Evolutionary conservation across 495 filamentous ascomycete genomes (phyloP), one percentile per base, ranked within the genome.

Genomic region (Saxispiralis lemnorum): DNA sequence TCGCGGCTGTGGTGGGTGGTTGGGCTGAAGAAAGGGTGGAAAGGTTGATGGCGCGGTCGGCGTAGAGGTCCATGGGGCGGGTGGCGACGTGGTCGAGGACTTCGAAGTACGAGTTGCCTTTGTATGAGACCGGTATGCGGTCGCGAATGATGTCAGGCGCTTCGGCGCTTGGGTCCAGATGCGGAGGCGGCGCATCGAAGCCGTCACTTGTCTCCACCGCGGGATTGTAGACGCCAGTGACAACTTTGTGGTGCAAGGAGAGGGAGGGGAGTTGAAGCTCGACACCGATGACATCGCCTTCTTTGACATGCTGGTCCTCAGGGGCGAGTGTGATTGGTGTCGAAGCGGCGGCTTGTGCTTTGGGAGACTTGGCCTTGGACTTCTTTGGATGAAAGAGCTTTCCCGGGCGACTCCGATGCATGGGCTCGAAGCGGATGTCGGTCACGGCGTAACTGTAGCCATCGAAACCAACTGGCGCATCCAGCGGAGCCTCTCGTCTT

Each of bases 401-500:
- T 50, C 83, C 80, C 11, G 88, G 85, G 28, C 89, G 78, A 44
- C 88, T 95, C 65, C 87, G 81, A 61, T 92, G 86, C 17, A 94
- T 79, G 38, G 89, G 88, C 56, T 96, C 83, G 9, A 88, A 87
- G 11, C 75, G 71, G 11, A 83, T 75, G 55, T 96, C 92, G 16
- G 87, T 77, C 43, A 99, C 71, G 15, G 83, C 92, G 57, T 99
- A 99, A 37, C 85, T 89, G 59, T 96, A 96, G 30, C 83, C 86
- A 58, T 99, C 89, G 51, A 87, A 93, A 0, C 92, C 92, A 11
- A 95, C 84, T 9, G 92, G 89, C 12, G 83, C 82, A 52, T 96
- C 92, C 2, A 94, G 65, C 14, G 83, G 83, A 9, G 87, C 85
- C 53, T 99, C 92, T 28, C 88, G 70, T 42, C 92, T 66, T 1